Evolutionary conservation across 2,329 filamentous ascomycete genomes (phyloP).

Genomic region (Xylaria multiplex): DNA sequence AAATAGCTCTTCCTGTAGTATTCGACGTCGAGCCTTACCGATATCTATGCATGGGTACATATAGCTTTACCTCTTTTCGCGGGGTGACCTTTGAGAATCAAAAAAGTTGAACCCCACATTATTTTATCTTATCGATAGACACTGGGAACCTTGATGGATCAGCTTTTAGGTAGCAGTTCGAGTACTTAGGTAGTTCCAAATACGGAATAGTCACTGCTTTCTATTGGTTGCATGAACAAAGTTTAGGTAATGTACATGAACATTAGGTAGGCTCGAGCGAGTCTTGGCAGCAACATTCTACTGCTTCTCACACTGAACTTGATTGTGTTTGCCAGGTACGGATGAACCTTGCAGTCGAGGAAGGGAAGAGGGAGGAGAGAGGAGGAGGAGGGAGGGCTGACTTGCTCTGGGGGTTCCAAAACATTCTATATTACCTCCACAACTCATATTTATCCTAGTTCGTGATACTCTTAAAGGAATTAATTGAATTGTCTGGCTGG

Average conservation of each 20-base stretch:
- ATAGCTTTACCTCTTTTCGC: slow-evolving; percentile 29
- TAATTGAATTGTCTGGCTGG: background rate
- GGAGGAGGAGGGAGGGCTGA: background rate
- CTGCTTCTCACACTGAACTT: background rate
- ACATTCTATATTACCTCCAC: background rate
- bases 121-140: slow-evolving; percentile 43
- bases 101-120: slow-evolving; percentile 41
- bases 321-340: background rate
- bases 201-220: too few relatives aligned
- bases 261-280: too few relatives aligned
- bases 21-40: slow-evolving; percentile 7
- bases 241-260: too few relatives aligned
- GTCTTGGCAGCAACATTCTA: background rate
- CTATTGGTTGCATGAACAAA: background rate
- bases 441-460: background rate
- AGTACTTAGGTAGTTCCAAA: too few relatives aligned
- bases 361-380: background rate
- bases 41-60: background rate
- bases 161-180: too few relatives aligned
- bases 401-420: background rate
- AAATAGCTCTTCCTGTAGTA: background rate
- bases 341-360: background rate
- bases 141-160: slow-evolving; percentile 29
- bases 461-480: background rate
- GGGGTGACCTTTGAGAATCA: slow-evolving; percentile 34